Evolutionary conservation across 106 monocot species (phyloP), one percentile per base, ranked within the genome.

Genomic region (Chionographis japonica): DNA sequence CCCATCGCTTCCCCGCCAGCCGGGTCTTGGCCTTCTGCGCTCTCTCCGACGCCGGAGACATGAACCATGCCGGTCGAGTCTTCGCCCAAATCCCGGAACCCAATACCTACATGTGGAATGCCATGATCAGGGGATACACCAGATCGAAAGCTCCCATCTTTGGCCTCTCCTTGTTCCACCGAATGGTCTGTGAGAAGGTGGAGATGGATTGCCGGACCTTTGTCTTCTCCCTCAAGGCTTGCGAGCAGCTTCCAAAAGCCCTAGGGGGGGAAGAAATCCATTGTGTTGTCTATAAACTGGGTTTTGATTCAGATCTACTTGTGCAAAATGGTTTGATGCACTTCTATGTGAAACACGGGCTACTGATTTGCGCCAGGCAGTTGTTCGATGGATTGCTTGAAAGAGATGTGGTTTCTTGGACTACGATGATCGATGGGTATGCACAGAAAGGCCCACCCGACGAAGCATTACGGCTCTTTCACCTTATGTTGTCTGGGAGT

Each of bases 331-430:
- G 62, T 20, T 65, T 85, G 66, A 63, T 83, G 69, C 78, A 85
- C 36, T 83, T 78, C 10, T 88, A 92, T 43, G 72, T 66, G 3
- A 63, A 56, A n/a, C 52, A 52, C 12, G 70, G 73, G 12, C 16
- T 37, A 6, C 17, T 85, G 42, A 37, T 8, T 27, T 50, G 3
- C 64, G 80, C 85, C 4, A 15, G 62, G 4, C 39, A 76, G 9
- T 0, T 88, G 76, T 92, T 92, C 35, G 75, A 78, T 56, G 58
- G 49, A 67, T 78, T 75, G 58, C 3, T 39, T 52, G 61, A 80
- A 8, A 72, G 76, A 68, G 85, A 92, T 76, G 85, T 92, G 13
- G 75, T 85, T 66, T 85, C 92, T 18, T 92, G 88, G 92, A 88
- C 92, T 2, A 88, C 85, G 20, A 78, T 92, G 54, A 78, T 92